These are phyloP conservation scores for Citrus inodora DNA, from an alignment of 345 rosid species.

Conservation along the genomic window DNA sequence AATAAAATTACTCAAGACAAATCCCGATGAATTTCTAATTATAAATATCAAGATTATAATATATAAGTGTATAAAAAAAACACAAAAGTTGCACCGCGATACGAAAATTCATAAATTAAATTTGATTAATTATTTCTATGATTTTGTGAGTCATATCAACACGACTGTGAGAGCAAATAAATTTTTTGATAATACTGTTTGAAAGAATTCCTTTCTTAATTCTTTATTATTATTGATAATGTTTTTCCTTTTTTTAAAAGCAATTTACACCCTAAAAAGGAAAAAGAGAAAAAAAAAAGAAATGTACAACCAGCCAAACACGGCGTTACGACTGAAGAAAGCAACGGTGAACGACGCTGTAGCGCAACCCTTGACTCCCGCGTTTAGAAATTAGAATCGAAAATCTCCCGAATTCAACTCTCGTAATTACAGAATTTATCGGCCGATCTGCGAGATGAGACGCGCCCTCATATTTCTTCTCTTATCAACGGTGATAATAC, in stretches of 20 bases:
- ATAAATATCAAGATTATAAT: too few relatives aligned
- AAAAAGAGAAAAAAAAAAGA: neutral
- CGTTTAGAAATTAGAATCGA: neutral
- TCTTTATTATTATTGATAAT: too few relatives aligned
- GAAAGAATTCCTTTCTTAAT: too few relatives aligned
- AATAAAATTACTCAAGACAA: rapidly evolving
- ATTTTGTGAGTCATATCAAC: neutral
- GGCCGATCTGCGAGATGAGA: conserved; percentile 36
- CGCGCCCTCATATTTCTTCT: conserved; percentile 36
- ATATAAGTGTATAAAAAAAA: too few relatives aligned
- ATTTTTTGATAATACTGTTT: too few relatives aligned
- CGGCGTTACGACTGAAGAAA: neutral
- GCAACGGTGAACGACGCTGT: neutral
- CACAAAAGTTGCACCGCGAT: neutral
- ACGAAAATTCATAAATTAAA: too few relatives aligned
- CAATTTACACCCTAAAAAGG: too few relatives aligned
- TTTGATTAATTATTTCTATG: neutral
- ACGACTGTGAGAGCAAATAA: neutral
- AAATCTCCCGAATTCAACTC: conserved; percentile 1
- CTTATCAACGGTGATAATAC: conserved; percentile 29
- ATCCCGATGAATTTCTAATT: rapidly evolving
- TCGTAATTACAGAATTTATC: neutral
- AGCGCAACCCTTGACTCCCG: neutral
- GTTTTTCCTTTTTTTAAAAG: too few relatives aligned
- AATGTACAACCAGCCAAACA: neutral